Evolutionary conservation across 176 grass and related monocot species (phyloP).

Genomic region (Neostapfia colusana): DNA sequence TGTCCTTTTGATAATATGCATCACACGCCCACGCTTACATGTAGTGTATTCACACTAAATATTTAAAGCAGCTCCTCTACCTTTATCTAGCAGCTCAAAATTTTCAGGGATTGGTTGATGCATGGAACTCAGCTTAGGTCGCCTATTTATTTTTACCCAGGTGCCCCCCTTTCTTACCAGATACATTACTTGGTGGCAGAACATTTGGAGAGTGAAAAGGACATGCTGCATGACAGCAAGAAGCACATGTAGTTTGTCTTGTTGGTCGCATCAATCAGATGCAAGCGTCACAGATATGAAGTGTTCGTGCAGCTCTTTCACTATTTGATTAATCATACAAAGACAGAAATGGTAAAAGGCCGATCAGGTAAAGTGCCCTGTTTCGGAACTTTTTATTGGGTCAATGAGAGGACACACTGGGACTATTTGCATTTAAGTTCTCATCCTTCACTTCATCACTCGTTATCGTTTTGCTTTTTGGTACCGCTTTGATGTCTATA

Average conservation of each 20-base stretch:
- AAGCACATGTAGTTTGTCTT: slow-evolving; percentile 38
- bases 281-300: slow-evolving; percentile 23
- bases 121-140: not conserved
- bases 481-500: slow-evolving; percentile 10
- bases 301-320: slow-evolving; percentile 1
- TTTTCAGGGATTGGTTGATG: not conserved
- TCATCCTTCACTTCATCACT: not conserved
- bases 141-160: slow-evolving; percentile 3
- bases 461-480: not conserved
- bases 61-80: not conserved
- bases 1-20: slow-evolving; percentile 18
- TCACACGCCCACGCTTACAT: slow-evolving; percentile 18
- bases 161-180: slow-evolving; percentile 21
- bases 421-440: not conserved
- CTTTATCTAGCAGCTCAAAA: slow-evolving; percentile 2
- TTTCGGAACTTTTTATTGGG: slow-evolving; percentile 35
- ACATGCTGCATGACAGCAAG: slow-evolving; percentile 30
- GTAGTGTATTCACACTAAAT: not conserved
- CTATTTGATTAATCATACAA: slow-evolving; percentile 46
- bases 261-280: slow-evolving; percentile 40
- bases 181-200: not conserved
- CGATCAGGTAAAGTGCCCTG: slow-evolving; percentile 23
- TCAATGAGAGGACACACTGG: slow-evolving; percentile 28
- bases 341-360: slow-evolving; percentile 51
- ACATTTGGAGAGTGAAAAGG: slow-evolving; percentile 31